Conservation (phyloP, 305 asterid genomes). For the Fraxinus xanthoxyloides region DNA sequence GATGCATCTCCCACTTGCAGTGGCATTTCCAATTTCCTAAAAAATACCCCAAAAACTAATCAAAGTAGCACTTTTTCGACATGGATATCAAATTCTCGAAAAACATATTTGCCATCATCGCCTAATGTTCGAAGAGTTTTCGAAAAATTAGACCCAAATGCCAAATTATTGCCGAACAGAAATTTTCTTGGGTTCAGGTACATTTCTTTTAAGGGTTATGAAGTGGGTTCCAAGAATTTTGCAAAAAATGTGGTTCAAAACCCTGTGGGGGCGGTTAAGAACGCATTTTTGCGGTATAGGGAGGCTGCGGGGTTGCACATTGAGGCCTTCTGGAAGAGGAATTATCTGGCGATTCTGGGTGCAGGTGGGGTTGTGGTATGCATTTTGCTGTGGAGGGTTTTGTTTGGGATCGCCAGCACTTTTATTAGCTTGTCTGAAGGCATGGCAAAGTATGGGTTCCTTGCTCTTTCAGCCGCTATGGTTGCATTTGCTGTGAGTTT, state of each 20-base stretch:
- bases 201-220: constrained; percentile 42
- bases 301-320: constrained; percentile 72
- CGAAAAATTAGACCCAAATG: constrained; percentile 34
- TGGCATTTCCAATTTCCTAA: not conserved
- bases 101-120: constrained; percentile 43
- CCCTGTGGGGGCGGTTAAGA: constrained; percentile 43
- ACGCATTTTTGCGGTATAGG: constrained; percentile 48
- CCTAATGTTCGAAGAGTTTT: constrained; percentile 26
- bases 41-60: constrained; percentile 23
- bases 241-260: constrained; percentile 38
- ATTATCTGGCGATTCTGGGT: constrained; percentile 60
- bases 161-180: constrained; percentile 28
- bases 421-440: not conserved
- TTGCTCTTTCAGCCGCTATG: not conserved
- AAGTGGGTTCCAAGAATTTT: constrained; percentile 39
- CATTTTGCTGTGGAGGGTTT: constrained; percentile 73
- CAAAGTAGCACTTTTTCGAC: constrained; percentile 35
- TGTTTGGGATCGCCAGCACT: not conserved
- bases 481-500: not conserved
- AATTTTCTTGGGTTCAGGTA: constrained; percentile 50
- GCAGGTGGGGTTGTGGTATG: constrained; percentile 76
- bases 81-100: constrained; percentile 42
- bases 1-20: not conserved
- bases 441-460: not conserved
- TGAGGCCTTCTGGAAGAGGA: constrained; percentile 96